Conservation (phyloP, 441 rosid species). For the Bruguiera hainesii region DNA sequence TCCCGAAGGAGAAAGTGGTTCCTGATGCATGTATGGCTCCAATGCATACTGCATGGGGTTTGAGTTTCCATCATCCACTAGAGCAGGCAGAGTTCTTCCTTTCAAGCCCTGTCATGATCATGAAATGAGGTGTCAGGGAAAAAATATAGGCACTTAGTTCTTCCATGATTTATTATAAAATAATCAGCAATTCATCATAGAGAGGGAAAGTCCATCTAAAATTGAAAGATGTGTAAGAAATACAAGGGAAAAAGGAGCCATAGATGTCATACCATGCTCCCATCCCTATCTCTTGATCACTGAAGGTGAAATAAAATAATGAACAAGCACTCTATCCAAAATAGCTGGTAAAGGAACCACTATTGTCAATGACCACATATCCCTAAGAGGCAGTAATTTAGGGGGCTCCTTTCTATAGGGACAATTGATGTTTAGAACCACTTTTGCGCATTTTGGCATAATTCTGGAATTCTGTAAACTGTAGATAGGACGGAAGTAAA, state of each 20-base stretch:
- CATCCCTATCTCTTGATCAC: neutral
- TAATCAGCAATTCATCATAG: neutral
- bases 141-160: neutral
- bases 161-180: conserved; percentile 3
- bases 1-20: conserved; percentile 52
- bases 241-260: neutral
- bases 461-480: no score
- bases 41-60: conserved; percentile 30
- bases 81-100: conserved; percentile 29
- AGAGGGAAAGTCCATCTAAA: neutral
- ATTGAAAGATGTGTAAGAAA: neutral
- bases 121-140: neutral
- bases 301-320: neutral
- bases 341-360: neutral
- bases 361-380: neutral
- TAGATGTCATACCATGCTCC: neutral
- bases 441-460: no score
- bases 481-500: no score
- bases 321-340: neutral
- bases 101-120: conserved; percentile 47
- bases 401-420: neutral
- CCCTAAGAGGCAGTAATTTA: neutral
- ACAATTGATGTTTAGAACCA: neutral
- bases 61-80: conserved; percentile 33
- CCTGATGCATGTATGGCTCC: conserved; percentile 55